Percentiles rank a stretch among this genome's conserved stretches.
phyloP scores from a whole-genome alignment of 1,284 basidiomycete genomes.

The Singerocomus inundabilis region DNA sequence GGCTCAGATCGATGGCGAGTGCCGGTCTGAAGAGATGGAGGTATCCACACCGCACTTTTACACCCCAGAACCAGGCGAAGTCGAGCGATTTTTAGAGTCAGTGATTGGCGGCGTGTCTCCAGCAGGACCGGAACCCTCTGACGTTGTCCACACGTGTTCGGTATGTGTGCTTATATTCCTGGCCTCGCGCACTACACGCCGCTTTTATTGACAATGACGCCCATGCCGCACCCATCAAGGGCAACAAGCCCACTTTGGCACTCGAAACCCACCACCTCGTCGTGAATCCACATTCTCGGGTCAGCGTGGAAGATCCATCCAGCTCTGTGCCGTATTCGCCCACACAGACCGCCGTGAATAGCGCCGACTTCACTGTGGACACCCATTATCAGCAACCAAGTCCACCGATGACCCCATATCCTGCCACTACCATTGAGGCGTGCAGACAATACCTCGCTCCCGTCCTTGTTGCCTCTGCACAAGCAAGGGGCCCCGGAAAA shows the following conservation, averaged over 20 bases:
- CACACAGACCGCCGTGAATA: constrained; percentile 12
- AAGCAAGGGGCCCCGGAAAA: constrained; percentile 16
- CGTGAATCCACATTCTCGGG: constrained; percentile 3
- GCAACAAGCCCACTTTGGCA: constrained; percentile 10
- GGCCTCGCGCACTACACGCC: constrained; percentile 12
- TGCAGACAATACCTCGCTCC: constrained; percentile 29
- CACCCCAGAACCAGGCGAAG: constrained; percentile 26
- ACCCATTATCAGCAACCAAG: constrained; percentile 3
- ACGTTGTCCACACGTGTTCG: constrained; percentile 9
- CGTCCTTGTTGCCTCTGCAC: constrained; percentile 21
- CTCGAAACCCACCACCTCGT: constrained; percentile 18
- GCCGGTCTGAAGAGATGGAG: background rate
- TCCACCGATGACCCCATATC: constrained; percentile 4
- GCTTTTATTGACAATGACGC: constrained; percentile 6
- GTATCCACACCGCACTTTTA: constrained; percentile 7
- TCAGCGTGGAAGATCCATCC: constrained; percentile 7
- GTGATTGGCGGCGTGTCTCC: constrained; percentile 21
- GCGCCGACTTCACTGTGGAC: constrained; percentile 3
- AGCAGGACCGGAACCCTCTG: background rate
- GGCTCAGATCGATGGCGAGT: constrained; percentile 9
- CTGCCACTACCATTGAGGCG: constrained; percentile 23
- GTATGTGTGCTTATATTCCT: too few relatives aligned
- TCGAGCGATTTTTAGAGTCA: constrained; percentile 28
- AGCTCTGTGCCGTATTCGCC: constrained; percentile 11
- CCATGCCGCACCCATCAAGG: background rate